Conservation (phyloP, 2,329 filamentous ascomycete genomes). For the Xylariaceae sp. region DNA sequence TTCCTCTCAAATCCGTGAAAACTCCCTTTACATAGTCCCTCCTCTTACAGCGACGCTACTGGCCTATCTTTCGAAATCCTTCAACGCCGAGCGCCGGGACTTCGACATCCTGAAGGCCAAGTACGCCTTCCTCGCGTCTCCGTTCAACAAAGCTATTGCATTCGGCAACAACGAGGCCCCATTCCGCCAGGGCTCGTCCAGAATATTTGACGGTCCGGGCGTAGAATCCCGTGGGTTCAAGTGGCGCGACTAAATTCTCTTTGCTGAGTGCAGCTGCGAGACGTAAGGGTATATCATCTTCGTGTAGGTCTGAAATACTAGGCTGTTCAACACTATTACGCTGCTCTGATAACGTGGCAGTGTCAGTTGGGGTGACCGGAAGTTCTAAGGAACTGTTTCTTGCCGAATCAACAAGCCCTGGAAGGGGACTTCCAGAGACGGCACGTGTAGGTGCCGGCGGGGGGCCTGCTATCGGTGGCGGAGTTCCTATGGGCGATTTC, state of each 20-base stretch:
- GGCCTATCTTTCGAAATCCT: conserved; percentile 44
- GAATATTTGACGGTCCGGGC: conserved; percentile 53
- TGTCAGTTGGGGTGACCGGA: conserved; percentile 28
- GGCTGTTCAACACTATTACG: conserved; percentile 22
- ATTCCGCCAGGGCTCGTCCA: conserved; percentile 72
- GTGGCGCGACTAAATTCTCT: conserved; percentile 38
- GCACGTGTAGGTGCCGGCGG: conserved; percentile 42
- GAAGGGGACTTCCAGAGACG: conserved; percentile 42
- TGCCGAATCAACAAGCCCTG: conserved; percentile 46
- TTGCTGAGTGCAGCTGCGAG: conserved; percentile 22
- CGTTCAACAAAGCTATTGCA: conserved; percentile 78
- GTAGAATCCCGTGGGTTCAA: conserved; percentile 43
- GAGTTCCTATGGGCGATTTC: conserved; percentile 37
- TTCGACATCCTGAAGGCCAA: conserved; percentile 62
- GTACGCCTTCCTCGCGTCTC: conserved; percentile 67
- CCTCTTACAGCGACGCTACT: not conserved
- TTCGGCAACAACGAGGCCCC: conserved; percentile 68
- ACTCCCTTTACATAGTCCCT: not conserved
- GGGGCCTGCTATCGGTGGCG: conserved; percentile 33
- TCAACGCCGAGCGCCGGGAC: conserved; percentile 61
- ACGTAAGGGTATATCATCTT: conserved; percentile 22
- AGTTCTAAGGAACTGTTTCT: conserved; percentile 39
- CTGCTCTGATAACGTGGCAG: conserved; percentile 14
- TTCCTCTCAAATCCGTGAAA: not conserved
- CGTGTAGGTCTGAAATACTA: conserved; percentile 21